Conservation (phyloP, 2,329 filamentous ascomycete species). For the Aspergillaceae sp. region DNA sequence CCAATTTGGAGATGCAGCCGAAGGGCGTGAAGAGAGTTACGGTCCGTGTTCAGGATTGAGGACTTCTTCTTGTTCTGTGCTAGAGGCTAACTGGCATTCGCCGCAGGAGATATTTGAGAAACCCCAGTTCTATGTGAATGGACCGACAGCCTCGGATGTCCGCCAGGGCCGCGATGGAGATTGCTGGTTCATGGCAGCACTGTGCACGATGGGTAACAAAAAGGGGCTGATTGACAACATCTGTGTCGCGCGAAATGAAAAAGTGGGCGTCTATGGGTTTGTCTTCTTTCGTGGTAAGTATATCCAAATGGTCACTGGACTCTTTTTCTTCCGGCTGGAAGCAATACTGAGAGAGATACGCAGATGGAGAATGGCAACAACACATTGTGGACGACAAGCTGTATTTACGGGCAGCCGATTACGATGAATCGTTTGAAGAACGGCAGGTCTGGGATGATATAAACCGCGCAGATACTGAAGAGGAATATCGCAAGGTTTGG, state of each 20-base stretch:
- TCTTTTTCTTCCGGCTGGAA: background rate
- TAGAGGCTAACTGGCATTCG: slow-evolving; percentile 4
- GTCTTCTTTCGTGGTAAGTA: slow-evolving; percentile 61
- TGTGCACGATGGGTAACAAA: slow-evolving; percentile 70
- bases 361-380: slow-evolving; percentile 82
- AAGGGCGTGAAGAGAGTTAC: slow-evolving; percentile 66
- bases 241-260: slow-evolving; percentile 64
- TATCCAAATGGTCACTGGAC: background rate
- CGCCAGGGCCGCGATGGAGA: slow-evolving; percentile 71
- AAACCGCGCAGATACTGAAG: slow-evolving; percentile 63
- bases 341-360: background rate
- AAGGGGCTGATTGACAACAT: slow-evolving; percentile 61
- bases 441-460: slow-evolving; percentile 66
- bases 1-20: slow-evolving; percentile 43
- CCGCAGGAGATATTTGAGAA: slow-evolving; percentile 65
- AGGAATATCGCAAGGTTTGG: slow-evolving; percentile 61
- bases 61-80: slow-evolving; percentile 4
- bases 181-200: slow-evolving; percentile 76
- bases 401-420: slow-evolving; percentile 72
- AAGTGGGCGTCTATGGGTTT: slow-evolving; percentile 75
- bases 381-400: slow-evolving; percentile 88
- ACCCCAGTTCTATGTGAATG: slow-evolving; percentile 69
- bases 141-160: slow-evolving; percentile 67
- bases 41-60: slow-evolving; percentile 20
- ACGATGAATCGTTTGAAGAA: slow-evolving; percentile 69